phyloP scores from a whole-genome alignment of 352 stramenopile species.

The Phytophthora agathidicida region DNA sequence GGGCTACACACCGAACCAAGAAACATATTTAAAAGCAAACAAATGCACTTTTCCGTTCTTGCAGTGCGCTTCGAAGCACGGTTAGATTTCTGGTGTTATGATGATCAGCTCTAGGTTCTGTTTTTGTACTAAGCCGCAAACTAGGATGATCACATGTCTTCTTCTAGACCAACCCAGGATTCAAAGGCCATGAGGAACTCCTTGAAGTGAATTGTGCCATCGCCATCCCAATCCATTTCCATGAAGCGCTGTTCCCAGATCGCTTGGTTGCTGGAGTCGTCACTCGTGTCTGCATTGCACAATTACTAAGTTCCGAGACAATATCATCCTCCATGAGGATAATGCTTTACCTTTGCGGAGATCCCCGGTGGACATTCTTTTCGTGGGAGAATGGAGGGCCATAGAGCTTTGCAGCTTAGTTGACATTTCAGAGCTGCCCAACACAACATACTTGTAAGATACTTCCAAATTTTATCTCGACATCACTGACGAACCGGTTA shows the following conservation, averaged over 20 bases:
- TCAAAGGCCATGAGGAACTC: constrained; percentile 91
- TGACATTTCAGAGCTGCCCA: constrained; percentile 63
- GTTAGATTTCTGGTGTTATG: too few species aligned
- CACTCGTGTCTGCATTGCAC: constrained; percentile 23
- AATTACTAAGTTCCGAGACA: background rate
- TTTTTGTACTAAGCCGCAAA: too few species aligned
- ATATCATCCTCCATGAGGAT: background rate
- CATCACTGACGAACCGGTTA: too few species aligned
- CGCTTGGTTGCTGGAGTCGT: constrained; percentile 65
- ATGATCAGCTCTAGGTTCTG: too few species aligned
- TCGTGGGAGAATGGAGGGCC: constrained; percentile 77
- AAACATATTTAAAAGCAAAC: constrained; percentile 43
- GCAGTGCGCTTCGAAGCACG: constrained; percentile 1
- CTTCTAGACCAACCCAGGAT: constrained; percentile 85
- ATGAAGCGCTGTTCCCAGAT: constrained; percentile 86
- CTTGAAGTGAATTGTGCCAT: constrained; percentile 88
- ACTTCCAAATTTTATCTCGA: too few species aligned
- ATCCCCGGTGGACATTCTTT: constrained; percentile 64
- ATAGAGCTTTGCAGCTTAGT: constrained; percentile 66
- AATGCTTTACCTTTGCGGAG: constrained; percentile 22
- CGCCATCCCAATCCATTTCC: constrained; percentile 90
- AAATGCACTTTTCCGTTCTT: constrained; percentile 30
- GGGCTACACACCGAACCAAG: constrained; percentile 15
- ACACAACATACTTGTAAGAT: too few species aligned
- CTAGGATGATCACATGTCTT: constrained; percentile 26